Evolutionary conservation across 257 asterid genomes (phyloP), one percentile per base, ranked within the genome.

Genomic region (Sherardia arvensis): DNA sequence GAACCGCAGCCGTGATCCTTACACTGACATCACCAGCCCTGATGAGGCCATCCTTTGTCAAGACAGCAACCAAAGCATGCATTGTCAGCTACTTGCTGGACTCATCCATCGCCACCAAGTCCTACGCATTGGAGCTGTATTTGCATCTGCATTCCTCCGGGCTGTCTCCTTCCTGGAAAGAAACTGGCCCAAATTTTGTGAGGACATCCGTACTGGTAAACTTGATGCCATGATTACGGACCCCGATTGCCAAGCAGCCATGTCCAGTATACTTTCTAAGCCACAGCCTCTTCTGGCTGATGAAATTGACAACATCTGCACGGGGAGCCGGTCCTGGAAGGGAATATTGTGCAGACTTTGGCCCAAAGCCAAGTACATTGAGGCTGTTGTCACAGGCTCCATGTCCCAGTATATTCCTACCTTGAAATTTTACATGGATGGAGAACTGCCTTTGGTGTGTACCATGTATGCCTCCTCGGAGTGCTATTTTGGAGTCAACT

Each of bases 311-410:
- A 68, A 60, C n/a, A 80, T 87, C 63, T 87, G 92, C 72, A 18
- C 59, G 33, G 17, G 76, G 33, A 11, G 69, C 56, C 25, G 67
- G 17, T 77, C 95, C 27, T 87, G 95, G 95, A 81, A 68, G 82
- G 95, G 95, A 54, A 79, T 87, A 30, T 21, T 87, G 7, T 82
- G 92, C 55, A 75, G 69, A 8, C 76, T 87, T 55, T 87, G 95
- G 95, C 95, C 95, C 10, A 79, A 77, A 43, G 92, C 87, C 1
- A 87, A 77, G 82, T 84, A 66, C 61, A 87, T 87, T 7, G 95
- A 87, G 83, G 95, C 95, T 25, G 95, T 87, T 73, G 85, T 84
- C 66, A 84, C 92, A 7, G 95, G 95, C 9, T 82, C 92, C 48
- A 87, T 87, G 95, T 85, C 95, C 45, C 92, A 84, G 78, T 84